Evolutionary conservation across 371 early-diverging fungal species (phyloP), one percentile per base, ranked within the genome.

Genomic region (Mortierella sp.): DNA sequence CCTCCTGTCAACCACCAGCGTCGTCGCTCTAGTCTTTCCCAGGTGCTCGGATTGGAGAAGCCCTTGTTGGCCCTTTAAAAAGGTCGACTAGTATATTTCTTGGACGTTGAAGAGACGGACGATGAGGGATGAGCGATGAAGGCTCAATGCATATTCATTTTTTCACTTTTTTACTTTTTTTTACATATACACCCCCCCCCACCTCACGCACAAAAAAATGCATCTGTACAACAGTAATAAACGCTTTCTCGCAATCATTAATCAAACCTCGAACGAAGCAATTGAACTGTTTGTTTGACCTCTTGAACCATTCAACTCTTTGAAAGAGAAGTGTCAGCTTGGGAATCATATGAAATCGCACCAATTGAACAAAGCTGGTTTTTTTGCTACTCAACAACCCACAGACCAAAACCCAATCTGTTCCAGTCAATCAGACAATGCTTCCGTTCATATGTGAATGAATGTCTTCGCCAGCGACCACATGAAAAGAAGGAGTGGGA

Each of bases 31-130:
- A 79, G 79, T 34, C 29, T 73, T n/a, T 52, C 79, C 13, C 73
- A 74, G 55, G 34, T 65, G 11, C 58, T 79, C n/a, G 79, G 79
- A 50, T 53, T 79, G 73, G 79, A 79, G 44, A 79, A 79, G 71
- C 79, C 79, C 34, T 64, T 73, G 70, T 58, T 79, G 37, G 77
- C 77, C 16, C 65, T 50, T 55, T 77, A 77, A 64, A 50, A 34
- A 40, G n/a, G n/a, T n/a, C 55, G 0, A 14, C 11, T 1, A 22
- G n/a, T 48, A 8, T n/a, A 45, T 31, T 11, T 55, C 31, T 29
- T 31, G 31, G 19, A 13, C 29, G 29, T 14, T 5, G 14, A 53
- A 53, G 22, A 47, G n/a, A 48, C 48, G 19, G 61, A 58, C 61
- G 16, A 26, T 29, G 31, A 52, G 26, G n/a, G 31, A 55, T 4